Base-by-base conservation (phyloP, 2,329 filamentous ascomycete species). In the Fusarium nygamai region DNA sequence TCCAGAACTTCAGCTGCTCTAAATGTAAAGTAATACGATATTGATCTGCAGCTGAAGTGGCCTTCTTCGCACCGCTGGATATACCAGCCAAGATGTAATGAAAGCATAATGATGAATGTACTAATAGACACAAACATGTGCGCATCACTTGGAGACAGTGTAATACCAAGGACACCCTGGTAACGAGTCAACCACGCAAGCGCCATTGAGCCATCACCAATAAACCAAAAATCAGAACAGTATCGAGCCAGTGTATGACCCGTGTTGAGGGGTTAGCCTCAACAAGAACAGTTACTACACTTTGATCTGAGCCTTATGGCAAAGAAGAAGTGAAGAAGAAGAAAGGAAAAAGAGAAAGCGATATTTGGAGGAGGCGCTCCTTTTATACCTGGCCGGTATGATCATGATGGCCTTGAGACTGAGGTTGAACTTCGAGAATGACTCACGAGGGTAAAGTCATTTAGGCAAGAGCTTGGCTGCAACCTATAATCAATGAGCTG, bases 201-300 rank as follows among this genome's bases (percentile, higher is more conserved):
- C 73, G 68, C 33, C 61, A 41, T 48, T 44, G 39, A 59, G 31
- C 16, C 33, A 51, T 67, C 61, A 47, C 76, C 69, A 24, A 50
- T 48, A 38, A 59, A 41, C 54, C 72, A 79, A 78, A 78, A 78
- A 75, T 69, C 68, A 31, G 54, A 46, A 58, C 61, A 53, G 70
- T 46, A 34, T 11, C 34, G 20, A 51, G 64, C 60, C 46, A 58
- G 36, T 27, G 20, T 64, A 57, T 36, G 47, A 41, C 71, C 57
- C 33, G 34, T 78, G 61, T 64, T 41, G 60, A 76, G 77, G 73
- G 43, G 39, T 78, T 72, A 74, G 73, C 73, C 77, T 70, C 54
- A 61, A 73, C 73, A 78, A 76, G 75, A 79, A 79, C 77, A 78
- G 73, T 74, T 79, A 76, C 78, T 79, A 78, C 78, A 78, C 53